These are phyloP conservation scores for Xerophyta viscosa DNA, from an alignment of 106 monocot genomes.

Conservation along the genomic window DNA sequence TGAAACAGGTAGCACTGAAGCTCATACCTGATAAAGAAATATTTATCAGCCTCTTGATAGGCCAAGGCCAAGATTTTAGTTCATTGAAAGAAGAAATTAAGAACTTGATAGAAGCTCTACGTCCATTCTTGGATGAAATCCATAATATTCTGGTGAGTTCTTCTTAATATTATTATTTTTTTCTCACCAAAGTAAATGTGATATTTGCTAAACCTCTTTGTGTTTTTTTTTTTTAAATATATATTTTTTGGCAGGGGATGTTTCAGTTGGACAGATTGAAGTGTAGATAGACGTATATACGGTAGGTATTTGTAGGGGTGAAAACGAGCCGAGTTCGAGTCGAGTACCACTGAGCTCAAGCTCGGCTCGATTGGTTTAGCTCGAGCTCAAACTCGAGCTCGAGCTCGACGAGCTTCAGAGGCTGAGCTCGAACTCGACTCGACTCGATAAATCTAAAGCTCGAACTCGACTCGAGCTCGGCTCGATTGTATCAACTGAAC, in stretches of 20 bases:
- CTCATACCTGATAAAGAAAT: constrained; percentile 61
- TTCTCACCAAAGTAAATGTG: neutral
- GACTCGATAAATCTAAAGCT: no score
- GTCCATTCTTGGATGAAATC: constrained; percentile 48
- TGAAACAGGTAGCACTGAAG: constrained; percentile 54
- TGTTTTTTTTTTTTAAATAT: neutral
- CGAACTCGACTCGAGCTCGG: no score
- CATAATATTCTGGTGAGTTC: constrained; percentile 43
- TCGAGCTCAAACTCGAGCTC: no score
- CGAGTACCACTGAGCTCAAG: no score
- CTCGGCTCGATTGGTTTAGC: no score
- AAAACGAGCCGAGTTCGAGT: no score
- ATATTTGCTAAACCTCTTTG: neutral
- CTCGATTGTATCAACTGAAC: no score
- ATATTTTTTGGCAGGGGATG: constrained; percentile 28
- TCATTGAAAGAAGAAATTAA: constrained; percentile 37
- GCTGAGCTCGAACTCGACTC: no score
- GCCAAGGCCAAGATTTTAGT: constrained; percentile 36
- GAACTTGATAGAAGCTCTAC: constrained; percentile 23
- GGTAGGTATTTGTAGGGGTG: no score
- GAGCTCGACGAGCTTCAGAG: no score
- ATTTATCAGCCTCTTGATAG: constrained; percentile 40
- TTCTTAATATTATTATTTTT: neutral
- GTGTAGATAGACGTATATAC: constrained; percentile 18
- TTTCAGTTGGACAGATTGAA: constrained; percentile 50